Evolutionary conservation across 768 basidiomycete genomes (phyloP), one percentile per base, ranked within the genome.

Genomic region (Leccinellum rugosiceps): DNA sequence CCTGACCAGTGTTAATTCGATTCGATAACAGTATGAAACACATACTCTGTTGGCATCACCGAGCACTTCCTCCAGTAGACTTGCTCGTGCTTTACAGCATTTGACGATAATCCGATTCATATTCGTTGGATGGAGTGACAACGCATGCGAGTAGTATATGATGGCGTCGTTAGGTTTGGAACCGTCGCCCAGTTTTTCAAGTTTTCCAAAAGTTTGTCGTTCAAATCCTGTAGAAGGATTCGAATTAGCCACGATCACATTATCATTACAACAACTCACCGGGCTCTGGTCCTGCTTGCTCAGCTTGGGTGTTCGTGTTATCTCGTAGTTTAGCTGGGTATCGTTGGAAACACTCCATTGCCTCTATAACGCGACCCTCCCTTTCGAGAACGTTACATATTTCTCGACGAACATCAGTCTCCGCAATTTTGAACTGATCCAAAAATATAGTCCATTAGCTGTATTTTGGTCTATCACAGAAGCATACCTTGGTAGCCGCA

Each of bases 321-420:
- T 31, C 17, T 1, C 2, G 4, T 46, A 46, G 14, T 6, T 46
- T 14, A 14, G 14, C 17, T 21, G 30, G 21, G 51, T 56, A 46
- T n/a, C 25, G 32, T 4, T 9, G 53, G 26, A 52, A 44, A 21
- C 38, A 58, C 9, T 25, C 9, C 6, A 44, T 14, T 1, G 53
- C 53, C 9, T 61, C 54, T 1, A 6, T 13, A 6, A 38, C 7
- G 2, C 52, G 60, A 41, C 41, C 34, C 6, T 6, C 19, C 5
- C 6, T 5, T 10, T 53, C 34, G 1, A 61, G 58, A n/a, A 50
- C 3, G 4, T 56, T 43, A 4, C 58, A 60, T 10, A 62, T 47
- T 1, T 8, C 23, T 4, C 9, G 44, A 5, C 47, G 53, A 3
- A 53, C 13, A 11, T 19, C 9, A 17, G 50, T 50, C 10, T 2